phyloP scores from a whole-genome alignment of 1,139 yeast genomes.

The Saccharomyces hybrid region DNA sequence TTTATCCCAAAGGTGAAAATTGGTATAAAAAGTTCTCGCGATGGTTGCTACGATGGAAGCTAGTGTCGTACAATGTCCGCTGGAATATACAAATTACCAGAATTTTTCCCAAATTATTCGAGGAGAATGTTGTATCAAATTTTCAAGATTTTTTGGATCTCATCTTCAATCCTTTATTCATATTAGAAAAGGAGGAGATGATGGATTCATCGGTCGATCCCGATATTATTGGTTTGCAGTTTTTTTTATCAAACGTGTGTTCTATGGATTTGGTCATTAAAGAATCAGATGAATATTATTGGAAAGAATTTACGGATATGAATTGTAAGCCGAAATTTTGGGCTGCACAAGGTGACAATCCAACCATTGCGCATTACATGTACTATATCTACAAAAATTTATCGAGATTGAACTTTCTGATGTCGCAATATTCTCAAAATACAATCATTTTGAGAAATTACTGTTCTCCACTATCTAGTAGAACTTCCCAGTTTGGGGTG shows the following conservation, averaged over 20 bases:
- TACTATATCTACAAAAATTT: slow-evolving; percentile 20
- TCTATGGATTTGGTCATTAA: slow-evolving; percentile 23
- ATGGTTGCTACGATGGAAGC: slow-evolving; percentile 28
- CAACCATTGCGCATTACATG: slow-evolving; percentile 29
- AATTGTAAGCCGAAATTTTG: slow-evolving; percentile 19
- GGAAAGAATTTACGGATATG: slow-evolving; percentile 22
- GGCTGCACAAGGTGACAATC: slow-evolving; percentile 27
- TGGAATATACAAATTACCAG: slow-evolving; percentile 29
- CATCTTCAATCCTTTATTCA: slow-evolving; percentile 21
- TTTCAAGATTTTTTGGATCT: slow-evolving; percentile 24
- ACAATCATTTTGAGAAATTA: slow-evolving; percentile 20
- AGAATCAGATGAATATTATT: slow-evolving; percentile 24
- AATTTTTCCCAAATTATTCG: slow-evolving; percentile 19
- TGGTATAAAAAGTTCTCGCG: slow-evolving; percentile 28
- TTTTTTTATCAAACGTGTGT: slow-evolving; percentile 19
- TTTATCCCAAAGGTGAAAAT: slow-evolving; percentile 11
- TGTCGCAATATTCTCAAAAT: slow-evolving; percentile 14
- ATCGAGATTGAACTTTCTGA: slow-evolving; percentile 14
- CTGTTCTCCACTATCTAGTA: slow-evolving; percentile 19
- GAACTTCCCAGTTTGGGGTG: slow-evolving; percentile 26
- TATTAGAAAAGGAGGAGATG: slow-evolving; percentile 4
- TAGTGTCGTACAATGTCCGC: slow-evolving; percentile 28
- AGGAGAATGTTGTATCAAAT: slow-evolving; percentile 11
- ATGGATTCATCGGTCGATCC: background rate
- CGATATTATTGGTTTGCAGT: slow-evolving; percentile 17